Evolutionary conservation across 495 filamentous ascomycete genomes (phyloP).

Genomic region (Aspergillus ellipticus): DNA sequence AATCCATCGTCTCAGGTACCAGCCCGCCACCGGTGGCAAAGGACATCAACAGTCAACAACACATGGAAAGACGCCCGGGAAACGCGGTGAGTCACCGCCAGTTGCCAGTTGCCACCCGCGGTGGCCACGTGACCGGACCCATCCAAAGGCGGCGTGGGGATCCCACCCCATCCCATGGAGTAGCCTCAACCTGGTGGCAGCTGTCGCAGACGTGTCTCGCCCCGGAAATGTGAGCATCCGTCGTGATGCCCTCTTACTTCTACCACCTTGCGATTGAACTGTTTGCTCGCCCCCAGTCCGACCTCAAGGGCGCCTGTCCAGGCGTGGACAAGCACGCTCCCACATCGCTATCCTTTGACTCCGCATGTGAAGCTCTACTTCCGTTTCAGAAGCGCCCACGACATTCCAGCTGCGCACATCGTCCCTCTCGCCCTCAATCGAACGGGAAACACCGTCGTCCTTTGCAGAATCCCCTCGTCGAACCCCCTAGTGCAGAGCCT

Average conservation of each 20-base stretch:
- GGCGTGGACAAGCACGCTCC: slow-evolving; percentile 9
- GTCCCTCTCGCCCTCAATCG: slow-evolving; percentile 11
- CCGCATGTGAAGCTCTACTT: slow-evolving; percentile 39
- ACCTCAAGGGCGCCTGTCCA: slow-evolving; percentile 17
- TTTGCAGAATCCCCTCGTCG: background rate
- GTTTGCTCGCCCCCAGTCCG: slow-evolving; percentile 48
- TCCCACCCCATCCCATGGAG: background rate
- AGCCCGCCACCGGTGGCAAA: too few relatives aligned
- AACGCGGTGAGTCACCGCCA: too few relatives aligned
- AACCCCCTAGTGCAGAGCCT: background rate
- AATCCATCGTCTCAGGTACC: too few relatives aligned
- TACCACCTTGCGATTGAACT: slow-evolving; percentile 91
- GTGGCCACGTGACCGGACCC: slow-evolving; percentile 1
- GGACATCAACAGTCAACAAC: too few relatives aligned
- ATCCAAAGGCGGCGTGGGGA: background rate
- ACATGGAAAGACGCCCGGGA: too few relatives aligned
- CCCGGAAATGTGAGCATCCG: slow-evolving; percentile 28
- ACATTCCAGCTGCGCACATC: slow-evolving; percentile 14
- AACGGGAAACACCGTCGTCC: slow-evolving; percentile 12
- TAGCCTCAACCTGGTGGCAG: background rate
- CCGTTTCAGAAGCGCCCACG: slow-evolving; percentile 36
- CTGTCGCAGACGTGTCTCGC: background rate
- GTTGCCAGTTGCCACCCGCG: background rate
- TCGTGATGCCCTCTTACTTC: slow-evolving; percentile 77
- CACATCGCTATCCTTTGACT: slow-evolving; percentile 30